phyloP scores from a whole-genome alignment of 2,329 filamentous ascomycete species.

The Penicillium olsonii region DNA sequence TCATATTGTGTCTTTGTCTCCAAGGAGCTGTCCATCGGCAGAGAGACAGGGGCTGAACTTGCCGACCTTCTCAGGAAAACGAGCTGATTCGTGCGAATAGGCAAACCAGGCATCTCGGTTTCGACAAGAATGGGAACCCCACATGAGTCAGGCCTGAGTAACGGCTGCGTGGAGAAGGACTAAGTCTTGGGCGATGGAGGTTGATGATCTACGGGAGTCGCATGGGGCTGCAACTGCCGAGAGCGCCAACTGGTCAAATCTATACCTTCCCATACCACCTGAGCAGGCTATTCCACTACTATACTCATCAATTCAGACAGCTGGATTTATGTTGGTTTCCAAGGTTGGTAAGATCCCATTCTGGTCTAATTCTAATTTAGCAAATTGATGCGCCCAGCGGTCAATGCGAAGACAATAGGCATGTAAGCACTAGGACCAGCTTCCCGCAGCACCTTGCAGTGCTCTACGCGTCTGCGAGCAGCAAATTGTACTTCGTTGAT shows the following conservation, averaged over 20 bases:
- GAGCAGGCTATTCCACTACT: too few species aligned
- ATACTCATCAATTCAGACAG: too few species aligned
- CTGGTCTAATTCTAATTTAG: conserved; percentile 32
- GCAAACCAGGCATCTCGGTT: neutral
- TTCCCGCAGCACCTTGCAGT: conserved; percentile 32
- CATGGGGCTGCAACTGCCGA: conserved; percentile 15
- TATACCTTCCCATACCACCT: too few species aligned
- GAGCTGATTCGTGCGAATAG: conserved; percentile 3
- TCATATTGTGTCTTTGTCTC: neutral
- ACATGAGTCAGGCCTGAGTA: conserved; percentile 38
- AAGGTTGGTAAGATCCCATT: neutral
- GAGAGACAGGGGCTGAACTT: conserved; percentile 20
- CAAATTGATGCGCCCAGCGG: conserved; percentile 46
- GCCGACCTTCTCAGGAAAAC: conserved; percentile 22
- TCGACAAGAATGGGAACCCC: conserved; percentile 18
- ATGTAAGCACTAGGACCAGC: conserved; percentile 33
- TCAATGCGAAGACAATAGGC: conserved; percentile 34
- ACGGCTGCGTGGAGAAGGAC: conserved; percentile 12
- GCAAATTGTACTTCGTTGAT: conserved; percentile 36
- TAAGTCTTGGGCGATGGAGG: neutral
- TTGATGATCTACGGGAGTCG: conserved; percentile 4
- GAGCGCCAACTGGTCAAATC: neutral
- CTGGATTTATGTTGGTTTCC: too few species aligned
- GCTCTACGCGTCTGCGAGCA: conserved; percentile 33
- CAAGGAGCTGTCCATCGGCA: conserved; percentile 22